Evolutionary conservation across 345 rosid species (phyloP).

Genomic region (Camelina neglecta): DNA sequence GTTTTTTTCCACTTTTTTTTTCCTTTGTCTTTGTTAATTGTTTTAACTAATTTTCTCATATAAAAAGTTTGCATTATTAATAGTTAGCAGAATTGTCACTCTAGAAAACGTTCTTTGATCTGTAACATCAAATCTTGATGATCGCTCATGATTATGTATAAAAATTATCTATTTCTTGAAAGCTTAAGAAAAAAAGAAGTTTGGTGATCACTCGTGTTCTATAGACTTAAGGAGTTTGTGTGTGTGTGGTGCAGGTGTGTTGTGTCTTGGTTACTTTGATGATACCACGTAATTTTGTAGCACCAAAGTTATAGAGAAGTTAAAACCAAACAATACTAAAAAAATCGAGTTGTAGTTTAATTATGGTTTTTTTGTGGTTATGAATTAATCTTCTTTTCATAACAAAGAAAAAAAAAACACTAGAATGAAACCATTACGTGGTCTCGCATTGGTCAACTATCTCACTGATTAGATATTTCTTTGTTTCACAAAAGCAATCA

Average conservation of each 20-base stretch:
- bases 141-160: neutral
- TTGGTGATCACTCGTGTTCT: constrained; percentile 8
- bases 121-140: constrained; percentile 2
- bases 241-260: neutral
- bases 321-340: neutral
- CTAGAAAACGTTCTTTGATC: neutral
- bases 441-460: constrained; percentile 28
- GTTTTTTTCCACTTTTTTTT: neutral
- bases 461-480: neutral
- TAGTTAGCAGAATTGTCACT: neutral
- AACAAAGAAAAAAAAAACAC: neutral
- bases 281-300: constrained; percentile 7
- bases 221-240: neutral
- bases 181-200: constrained; percentile 5
- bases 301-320: constrained; percentile 2
- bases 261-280: constrained; percentile 30
- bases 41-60: too few species aligned
- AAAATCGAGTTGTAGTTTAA: neutral
- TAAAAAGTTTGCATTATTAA: neutral
- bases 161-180: neutral
- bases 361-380: constrained; percentile 20
- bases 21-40: neutral
- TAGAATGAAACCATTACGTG: neutral
- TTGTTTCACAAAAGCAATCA: neutral
- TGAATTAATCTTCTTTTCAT: constrained; percentile 6